Base-by-base conservation (phyloP, 148 eudicot species). In the Fagopyrum tataricum region DNA sequence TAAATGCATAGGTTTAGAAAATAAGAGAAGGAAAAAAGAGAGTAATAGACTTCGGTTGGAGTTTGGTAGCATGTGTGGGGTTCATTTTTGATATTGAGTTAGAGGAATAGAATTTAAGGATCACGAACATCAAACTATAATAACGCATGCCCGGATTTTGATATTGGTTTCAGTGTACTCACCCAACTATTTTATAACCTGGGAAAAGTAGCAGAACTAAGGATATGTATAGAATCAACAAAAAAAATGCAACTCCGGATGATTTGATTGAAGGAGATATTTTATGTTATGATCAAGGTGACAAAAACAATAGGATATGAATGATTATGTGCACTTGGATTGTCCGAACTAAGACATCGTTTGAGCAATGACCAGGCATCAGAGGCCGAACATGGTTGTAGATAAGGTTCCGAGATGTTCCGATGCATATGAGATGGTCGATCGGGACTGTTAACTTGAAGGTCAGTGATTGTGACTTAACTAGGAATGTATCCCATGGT, bases 341-440 rank as follows among this genome's bases (percentile, higher is more conserved):
- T 3, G 23, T 23, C 64, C 13, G 5, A 58, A 58, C 13, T 9
- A 64, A 64, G 69, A 15, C 43, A 64, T 37, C 69, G 69, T n/a
- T 64, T 64, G 14, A 64, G 69, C 69, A 95, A 96, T 78, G 80
- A 80, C 87, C 83, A 78, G 8, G 96, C 89, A 81, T 88, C 89
- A 73, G 97, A 84, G 31, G 79, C 37, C 17, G 85, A 52, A 74
- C 86, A 88, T n/a, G n/a, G n/a, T n/a, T n/a, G n/a, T n/a, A n/a
- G n/a, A n/a, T n/a, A n/a, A n/a, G n/a, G n/a, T n/a, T n/a, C n/a
- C n/a, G n/a, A n/a, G n/a, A n/a, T n/a, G n/a, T n/a, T n/a, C n/a
- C n/a, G n/a, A n/a, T n/a, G n/a, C n/a, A n/a, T n/a, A n/a, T n/a
- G n/a, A n/a, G n/a, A n/a, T n/a, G n/a, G n/a, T n/a, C n/a, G n/a